Base-by-base conservation (phyloP, 2,329 filamentous ascomycete genomes). In the Alternaria infectoria region DNA sequence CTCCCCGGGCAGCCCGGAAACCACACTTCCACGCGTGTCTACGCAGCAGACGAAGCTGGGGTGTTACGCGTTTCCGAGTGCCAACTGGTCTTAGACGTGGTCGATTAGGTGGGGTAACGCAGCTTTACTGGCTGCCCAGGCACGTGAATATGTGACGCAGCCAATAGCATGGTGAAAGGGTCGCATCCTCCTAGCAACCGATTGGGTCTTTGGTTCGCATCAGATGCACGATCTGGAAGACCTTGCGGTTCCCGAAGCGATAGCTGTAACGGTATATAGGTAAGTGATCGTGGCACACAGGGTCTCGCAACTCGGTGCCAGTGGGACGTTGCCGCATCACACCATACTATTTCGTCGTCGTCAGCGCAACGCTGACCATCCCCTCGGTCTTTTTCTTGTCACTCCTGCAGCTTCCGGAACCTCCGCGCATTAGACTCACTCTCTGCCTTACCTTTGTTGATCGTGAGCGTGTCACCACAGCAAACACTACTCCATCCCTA, bases 51-150 rank as follows among this genome's bases (percentile, higher is more conserved):
- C 13, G 36, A 28, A 32, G 55, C 32, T 52, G 56, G 47, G 19
- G 56, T 43, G 17, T 63, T 60, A 63, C 61, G 61, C 51, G 51
- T 63, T 63, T 46, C 51, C 55, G 56, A 59, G 55, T 21, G 47
- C 61, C 61, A 63, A 52, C 57, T 47, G 57, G 21, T 44, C 51
- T 46, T 46, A 51, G 40, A 45, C 49, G 25, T 51, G 45, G 32
- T 56, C 50, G 15, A 32, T 54, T 54, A 36, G 40, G 61, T 63
- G 61, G 61, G 61, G 61, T 56, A 56, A 44, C 5, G 54, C 50
- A 55, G 45, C 50, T 45, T 40, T 40, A 40, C 17, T 30, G 54
- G 25, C 54, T 54, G 55, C 21, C 26, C 46, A 21, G 28, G 36
- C 55, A 54, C 55, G 57, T 59, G 57, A 63, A 63, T 51, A 36